Conservation (phyloP, 2,329 filamentous ascomycete species). For the Lachnellula occidentalis region DNA sequence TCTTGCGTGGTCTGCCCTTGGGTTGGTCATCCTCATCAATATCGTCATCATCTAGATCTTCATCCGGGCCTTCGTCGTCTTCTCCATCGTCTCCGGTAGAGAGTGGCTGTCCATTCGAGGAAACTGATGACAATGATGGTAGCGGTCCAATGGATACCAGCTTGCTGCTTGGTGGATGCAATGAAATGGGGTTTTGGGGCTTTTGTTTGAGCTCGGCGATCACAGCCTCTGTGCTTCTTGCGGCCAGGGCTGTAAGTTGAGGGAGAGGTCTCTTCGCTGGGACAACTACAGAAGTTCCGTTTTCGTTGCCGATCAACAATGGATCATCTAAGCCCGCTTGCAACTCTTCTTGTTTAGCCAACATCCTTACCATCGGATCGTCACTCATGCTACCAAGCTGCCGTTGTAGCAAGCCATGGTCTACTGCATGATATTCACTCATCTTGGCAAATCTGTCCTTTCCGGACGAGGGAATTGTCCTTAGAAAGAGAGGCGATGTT, state of each 20-base stretch:
- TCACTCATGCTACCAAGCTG: no score
- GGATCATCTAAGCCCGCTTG: no score
- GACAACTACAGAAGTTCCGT: not conserved
- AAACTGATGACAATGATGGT: not conserved
- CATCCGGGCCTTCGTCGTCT: constrained; percentile 6
- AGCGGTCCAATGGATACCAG: not conserved
- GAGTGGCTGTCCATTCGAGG: not conserved
- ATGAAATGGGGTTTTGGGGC: not conserved
- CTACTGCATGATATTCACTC: no score
- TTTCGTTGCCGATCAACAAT: not conserved
- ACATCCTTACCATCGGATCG: no score
- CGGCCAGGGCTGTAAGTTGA: constrained; percentile 16
- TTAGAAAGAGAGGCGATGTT: no score
- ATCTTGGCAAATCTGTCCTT: no score
- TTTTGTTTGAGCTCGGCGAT: constrained; percentile 26
- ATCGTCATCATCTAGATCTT: constrained; percentile 10
- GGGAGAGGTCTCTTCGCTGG: not conserved
- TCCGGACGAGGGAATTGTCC: no score
- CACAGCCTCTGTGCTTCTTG: constrained; percentile 25
- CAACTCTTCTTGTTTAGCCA: no score
- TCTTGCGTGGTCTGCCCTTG: constrained; percentile 32
- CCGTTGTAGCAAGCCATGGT: no score
- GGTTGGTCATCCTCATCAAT: constrained; percentile 23
- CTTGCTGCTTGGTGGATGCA: not conserved
- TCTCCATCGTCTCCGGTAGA: constrained; percentile 5